Evolutionary conservation across 1,284 basidiomycete species (phyloP).

Genomic region (Tranzscheliella williamsii): DNA sequence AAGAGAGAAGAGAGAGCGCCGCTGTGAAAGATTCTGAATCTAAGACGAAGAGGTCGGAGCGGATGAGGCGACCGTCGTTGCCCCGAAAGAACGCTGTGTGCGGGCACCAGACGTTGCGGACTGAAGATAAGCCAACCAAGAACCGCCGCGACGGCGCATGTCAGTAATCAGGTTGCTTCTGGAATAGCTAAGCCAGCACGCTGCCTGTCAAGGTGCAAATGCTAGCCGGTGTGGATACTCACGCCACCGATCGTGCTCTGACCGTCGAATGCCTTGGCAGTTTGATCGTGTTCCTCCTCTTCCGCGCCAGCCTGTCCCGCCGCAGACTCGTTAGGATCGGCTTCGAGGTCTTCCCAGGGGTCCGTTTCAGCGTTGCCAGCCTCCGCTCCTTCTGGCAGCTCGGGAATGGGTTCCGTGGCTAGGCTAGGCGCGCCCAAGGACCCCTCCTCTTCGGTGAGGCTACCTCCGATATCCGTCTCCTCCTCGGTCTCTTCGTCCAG

Average conservation of each 20-base stretch:
- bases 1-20: no score
- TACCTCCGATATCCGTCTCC: constrained; percentile 42
- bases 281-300: constrained; percentile 1
- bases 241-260: constrained; percentile 27
- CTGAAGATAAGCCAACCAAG: no score
- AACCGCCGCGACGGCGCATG: no score
- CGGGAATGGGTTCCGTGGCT: no score
- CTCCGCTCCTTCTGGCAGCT: not conserved
- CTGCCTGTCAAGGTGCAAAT: not conserved
- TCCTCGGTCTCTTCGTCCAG: constrained; percentile 56
- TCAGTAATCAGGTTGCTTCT: no score
- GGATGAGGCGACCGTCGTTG: constrained; percentile 12
- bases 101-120: constrained; percentile 20
- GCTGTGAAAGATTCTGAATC: no score
- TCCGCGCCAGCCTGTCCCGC: not conserved
- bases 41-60: constrained; percentile 2
- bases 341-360: constrained; percentile 32
- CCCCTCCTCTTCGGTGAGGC: constrained; percentile 1
- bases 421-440: no score
- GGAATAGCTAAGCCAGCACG: not conserved
- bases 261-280: not conserved
- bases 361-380: constrained; percentile 22
- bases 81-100: constrained; percentile 27
- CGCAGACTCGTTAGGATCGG: constrained; percentile 1
- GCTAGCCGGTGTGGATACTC: not conserved